These are phyloP conservation scores for Paramecium sonneborni DNA, from an alignment of 73 alveolate genomes.

Conservation along the genomic window DNA sequence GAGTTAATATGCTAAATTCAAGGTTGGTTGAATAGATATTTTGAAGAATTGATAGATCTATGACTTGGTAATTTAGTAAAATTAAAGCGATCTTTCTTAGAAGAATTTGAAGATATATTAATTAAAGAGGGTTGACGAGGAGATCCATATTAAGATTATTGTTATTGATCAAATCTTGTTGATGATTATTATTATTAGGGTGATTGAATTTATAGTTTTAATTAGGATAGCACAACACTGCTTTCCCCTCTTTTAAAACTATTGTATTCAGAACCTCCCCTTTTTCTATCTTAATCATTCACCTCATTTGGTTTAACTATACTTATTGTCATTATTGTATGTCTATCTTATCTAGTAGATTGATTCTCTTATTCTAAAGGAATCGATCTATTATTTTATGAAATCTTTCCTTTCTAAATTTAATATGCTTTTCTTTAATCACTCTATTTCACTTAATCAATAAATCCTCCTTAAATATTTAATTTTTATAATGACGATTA, in stretches of 20 bases:
- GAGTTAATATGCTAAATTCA: background rate
- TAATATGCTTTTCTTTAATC: background rate
- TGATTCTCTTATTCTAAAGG: background rate
- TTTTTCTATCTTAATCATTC: background rate
- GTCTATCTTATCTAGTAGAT: background rate
- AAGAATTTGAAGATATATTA: background rate
- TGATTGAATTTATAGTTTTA: background rate
- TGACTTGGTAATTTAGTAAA: background rate
- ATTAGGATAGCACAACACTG: background rate
- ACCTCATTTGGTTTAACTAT: background rate
- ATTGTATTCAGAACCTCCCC: conserved; percentile 31
- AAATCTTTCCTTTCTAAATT: background rate
- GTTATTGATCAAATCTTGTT: background rate
- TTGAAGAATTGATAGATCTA: background rate
- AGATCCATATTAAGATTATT: background rate
- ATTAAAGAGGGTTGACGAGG: background rate
- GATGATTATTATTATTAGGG: background rate
- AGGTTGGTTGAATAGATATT: background rate
- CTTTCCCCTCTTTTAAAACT: background rate
- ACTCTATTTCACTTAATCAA: background rate
- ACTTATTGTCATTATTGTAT: conserved; percentile 43
- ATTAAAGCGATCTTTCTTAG: background rate
- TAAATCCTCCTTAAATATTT: background rate
- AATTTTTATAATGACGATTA: background rate
- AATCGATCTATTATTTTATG: background rate